Evolutionary conservation across 164 flowering plant species (phyloP), one percentile per base, ranked within the genome.

Genomic region (Chloranthus sessilifolius): DNA sequence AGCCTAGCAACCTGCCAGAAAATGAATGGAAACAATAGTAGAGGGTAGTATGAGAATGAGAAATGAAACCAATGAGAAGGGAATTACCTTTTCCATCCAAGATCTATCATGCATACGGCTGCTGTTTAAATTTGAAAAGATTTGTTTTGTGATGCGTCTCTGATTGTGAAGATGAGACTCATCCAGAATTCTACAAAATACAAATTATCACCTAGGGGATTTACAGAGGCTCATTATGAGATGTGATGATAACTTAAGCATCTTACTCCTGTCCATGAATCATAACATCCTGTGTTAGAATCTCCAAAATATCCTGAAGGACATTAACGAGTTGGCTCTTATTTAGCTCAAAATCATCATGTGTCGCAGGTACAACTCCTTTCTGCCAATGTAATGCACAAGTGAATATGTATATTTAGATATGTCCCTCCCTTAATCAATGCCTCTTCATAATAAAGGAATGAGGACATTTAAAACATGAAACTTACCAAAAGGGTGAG

Each of bases 301-400:
- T 85, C 74, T 94, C 99, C 74, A 94, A 67, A 50, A 89, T 83
- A 67, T 88, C 97, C 74, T 94, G 99, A 49, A 94, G 78, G 40
- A 77, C 72, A 70, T 89, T 85, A 44, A 94, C 71, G 55, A 85
- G 72, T 55, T 67, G 83, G 28, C 83, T 50, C 63, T 56, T 63
- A 50, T 66, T 68, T 16, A 28, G 9, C 27, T 74, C 81, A 40
- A 7, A 23, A 57, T 77, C 74, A 1, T 75, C 81, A 55, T 57
- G 22, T n/a, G n/a, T n/a, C n/a, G n/a, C n/a, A n/a, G n/a, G n/a
- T n/a, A n/a, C n/a, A 42, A 79, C 85, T 25, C 41, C 26, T 30
- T 61, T 70, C 98, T 88, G 88, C 39, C 47, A 71, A 45, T 30
- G 50, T 27, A 50, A 52, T 15, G n/a, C 19, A 45, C n/a, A n/a